Evolutionary conservation across 176 grass and related monocot species (phyloP).

Genomic region (Zizania latifolia): DNA sequence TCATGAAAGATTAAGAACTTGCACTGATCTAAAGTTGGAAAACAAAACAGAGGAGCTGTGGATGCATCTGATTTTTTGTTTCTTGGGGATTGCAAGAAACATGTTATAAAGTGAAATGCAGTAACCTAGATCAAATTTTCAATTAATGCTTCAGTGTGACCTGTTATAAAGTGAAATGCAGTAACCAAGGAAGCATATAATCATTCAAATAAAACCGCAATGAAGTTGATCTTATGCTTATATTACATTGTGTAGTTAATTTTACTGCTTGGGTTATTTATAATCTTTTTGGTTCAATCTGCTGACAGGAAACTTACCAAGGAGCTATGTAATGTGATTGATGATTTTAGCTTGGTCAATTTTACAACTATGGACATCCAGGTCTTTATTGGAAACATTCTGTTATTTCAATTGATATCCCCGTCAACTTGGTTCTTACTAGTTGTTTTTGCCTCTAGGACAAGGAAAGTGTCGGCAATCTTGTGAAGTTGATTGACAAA

Average conservation of each 20-base stretch:
- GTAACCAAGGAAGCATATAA: not conserved
- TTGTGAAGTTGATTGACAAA: conserved; percentile 93
- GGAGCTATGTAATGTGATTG: conserved; percentile 85
- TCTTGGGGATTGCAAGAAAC: not conserved
- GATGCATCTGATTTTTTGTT: not conserved
- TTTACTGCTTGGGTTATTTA: not conserved
- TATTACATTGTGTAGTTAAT: not conserved
- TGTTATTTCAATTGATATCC: not conserved
- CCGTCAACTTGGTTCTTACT: not conserved
- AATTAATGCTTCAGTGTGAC: not conserved
- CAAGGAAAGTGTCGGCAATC: conserved; percentile 95
- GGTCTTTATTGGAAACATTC: conserved; percentile 27
- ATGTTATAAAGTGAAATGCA: no score
- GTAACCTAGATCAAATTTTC: not conserved
- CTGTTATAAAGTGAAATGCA: not conserved
- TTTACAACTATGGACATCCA: conserved; percentile 95
- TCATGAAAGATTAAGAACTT: not conserved
- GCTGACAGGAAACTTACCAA: conserved; percentile 86
- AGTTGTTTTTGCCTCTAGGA: conserved; percentile 42
- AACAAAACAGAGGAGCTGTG: not conserved
- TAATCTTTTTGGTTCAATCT: conserved; percentile 18
- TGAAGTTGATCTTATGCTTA: not conserved
- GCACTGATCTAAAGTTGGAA: not conserved
- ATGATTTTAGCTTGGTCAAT: conserved; percentile 74
- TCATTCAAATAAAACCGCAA: not conserved